Conservation (phyloP, 192 early-diverging fungal genomes). For the Rhizoclosmatium globosum region DNA sequence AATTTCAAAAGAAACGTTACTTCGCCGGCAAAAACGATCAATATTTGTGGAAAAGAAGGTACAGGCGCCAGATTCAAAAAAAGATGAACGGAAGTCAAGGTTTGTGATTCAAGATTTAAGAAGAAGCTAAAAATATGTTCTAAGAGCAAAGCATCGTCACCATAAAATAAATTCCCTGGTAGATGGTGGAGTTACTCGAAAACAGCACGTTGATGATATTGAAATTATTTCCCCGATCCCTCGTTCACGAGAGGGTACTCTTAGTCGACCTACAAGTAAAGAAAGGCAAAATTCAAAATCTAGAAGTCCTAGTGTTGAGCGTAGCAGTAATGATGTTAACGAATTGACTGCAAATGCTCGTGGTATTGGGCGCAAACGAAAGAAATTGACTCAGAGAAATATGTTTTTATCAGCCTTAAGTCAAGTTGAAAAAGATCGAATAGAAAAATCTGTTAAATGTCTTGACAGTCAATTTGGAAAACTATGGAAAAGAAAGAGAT, state of each 20-base stretch:
- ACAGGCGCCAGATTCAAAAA: background rate
- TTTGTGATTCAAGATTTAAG: background rate
- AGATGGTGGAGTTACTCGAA: constrained; percentile 30
- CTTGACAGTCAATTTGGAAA: constrained; percentile 39
- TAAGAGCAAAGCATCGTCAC: constrained; percentile 8
- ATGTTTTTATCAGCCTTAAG: constrained; percentile 32
- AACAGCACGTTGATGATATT: background rate
- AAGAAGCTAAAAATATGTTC: background rate
- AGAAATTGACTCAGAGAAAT: constrained; percentile 32
- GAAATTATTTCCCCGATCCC: constrained; percentile 10
- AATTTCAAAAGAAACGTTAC: constrained; percentile 27
- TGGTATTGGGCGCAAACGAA: constrained; percentile 42
- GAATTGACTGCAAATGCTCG: constrained; percentile 13
- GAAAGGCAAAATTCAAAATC: constrained; percentile 25
- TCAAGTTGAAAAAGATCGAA: constrained; percentile 45
- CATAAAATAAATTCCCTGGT: constrained; percentile 33
- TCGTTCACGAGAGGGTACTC: background rate
- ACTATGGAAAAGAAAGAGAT: constrained; percentile 46
- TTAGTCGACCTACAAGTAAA: constrained; percentile 23
- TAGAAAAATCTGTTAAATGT: constrained; percentile 47
- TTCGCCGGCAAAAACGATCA: constrained; percentile 11
- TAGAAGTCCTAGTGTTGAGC: constrained; percentile 30
- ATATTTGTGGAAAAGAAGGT: constrained; percentile 38
- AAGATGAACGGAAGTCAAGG: constrained; percentile 22
- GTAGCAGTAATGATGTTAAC: constrained; percentile 21